Percentiles rank a stretch among this genome's conserved stretches.
phyloP scores from a whole-genome alignment of 306 rosid genomes.

The Leucaena leucocephala region DNA sequence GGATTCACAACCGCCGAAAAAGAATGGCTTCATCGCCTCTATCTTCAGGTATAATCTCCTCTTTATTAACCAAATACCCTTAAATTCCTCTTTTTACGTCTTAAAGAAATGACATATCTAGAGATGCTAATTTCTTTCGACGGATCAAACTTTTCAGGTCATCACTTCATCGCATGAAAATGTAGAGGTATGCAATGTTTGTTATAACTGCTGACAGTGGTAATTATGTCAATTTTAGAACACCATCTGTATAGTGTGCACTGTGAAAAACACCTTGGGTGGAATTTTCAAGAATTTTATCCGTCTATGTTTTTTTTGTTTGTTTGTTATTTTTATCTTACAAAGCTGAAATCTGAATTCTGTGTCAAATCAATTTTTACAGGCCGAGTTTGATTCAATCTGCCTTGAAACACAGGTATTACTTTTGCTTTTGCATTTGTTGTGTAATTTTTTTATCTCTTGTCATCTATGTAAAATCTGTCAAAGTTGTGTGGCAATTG shows the following conservation, averaged over 20 bases:
- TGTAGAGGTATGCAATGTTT: constrained; percentile 58
- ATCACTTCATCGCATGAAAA: constrained; percentile 71
- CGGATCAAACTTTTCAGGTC: constrained; percentile 61
- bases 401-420: constrained; percentile 19
- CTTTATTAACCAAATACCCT: constrained; percentile 12
- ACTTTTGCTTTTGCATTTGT: neutral
- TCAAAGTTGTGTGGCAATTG: neutral
- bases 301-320: neutral
- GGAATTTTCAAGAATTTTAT: neutral
- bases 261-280: neutral
- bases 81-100: neutral
- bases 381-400: constrained; percentile 4
- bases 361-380: constrained; percentile 3
- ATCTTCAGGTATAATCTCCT: constrained; percentile 59
- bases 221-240: neutral
- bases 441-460: neutral
- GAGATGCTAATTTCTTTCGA: constrained; percentile 23
- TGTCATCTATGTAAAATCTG: neutral
- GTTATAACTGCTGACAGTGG: constrained; percentile 10
- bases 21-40: constrained; percentile 64
- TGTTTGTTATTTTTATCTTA: neutral
- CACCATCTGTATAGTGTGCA: neutral
- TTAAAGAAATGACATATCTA: neutral
- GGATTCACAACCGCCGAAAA: constrained; percentile 58
- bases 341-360: neutral